Percentiles rank a stretch among this genome's conserved stretches.
Conservation (phyloP, 768 basidiomycete genomes). For the Scleroderma bovista region DNA sequence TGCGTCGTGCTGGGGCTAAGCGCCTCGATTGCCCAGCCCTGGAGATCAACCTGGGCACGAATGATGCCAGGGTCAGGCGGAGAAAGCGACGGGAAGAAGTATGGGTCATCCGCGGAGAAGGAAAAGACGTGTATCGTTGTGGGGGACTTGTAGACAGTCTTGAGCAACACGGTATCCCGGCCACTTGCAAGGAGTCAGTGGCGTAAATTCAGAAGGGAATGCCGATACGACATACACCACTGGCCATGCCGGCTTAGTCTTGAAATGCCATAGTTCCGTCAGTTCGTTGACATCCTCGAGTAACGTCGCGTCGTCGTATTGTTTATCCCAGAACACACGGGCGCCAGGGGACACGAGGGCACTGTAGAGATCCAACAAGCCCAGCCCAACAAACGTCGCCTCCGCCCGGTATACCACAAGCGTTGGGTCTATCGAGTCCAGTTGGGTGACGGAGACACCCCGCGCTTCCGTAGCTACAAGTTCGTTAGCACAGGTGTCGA, state of each 20-base stretch:
- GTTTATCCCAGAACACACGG: slow-evolving; percentile 81
- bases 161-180: slow-evolving; percentile 84
- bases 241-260: slow-evolving; percentile 90
- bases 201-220: slow-evolving; percentile 7
- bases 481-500: slow-evolving; percentile 2
- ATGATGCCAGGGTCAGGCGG: slow-evolving; percentile 70
- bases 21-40: slow-evolving; percentile 96
- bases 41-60: slow-evolving; percentile 94
- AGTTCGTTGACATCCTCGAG: slow-evolving; percentile 88
- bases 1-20: slow-evolving; percentile 93
- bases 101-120: slow-evolving; percentile 87
- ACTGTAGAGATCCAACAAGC: slow-evolving; percentile 91
- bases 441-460: slow-evolving; percentile 91
- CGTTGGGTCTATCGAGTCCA: slow-evolving; percentile 96
- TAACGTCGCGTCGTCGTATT: slow-evolving; percentile 78
- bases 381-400: slow-evolving; percentile 94
- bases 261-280: slow-evolving; percentile 91
- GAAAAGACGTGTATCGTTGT: slow-evolving; percentile 92
- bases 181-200: slow-evolving; percentile 44
- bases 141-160: slow-evolving; percentile 96
- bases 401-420: slow-evolving; percentile 94
- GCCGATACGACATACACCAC: slow-evolving; percentile 58
- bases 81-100: slow-evolving; percentile 75
- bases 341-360: slow-evolving; percentile 85
- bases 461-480: slow-evolving; percentile 69